These are phyloP conservation scores for Xylariaceae sp. DNA, from an alignment of 2,329 filamentous ascomycete species.

Conservation along the genomic window DNA sequence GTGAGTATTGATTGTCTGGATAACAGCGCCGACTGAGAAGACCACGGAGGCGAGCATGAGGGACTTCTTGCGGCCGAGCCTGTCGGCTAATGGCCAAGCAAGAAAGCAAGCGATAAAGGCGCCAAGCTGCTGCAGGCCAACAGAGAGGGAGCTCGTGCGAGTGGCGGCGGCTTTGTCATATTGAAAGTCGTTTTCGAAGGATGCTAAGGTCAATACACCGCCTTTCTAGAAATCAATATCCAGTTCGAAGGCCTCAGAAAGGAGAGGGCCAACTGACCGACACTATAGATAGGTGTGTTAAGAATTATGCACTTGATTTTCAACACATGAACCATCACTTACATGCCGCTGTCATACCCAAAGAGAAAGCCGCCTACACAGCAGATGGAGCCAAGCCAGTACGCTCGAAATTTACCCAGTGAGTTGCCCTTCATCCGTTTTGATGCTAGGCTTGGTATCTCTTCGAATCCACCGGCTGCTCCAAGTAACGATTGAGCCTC, in stretches of 20 bases:
- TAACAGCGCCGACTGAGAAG: conserved; percentile 39
- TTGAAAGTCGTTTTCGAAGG: conserved; percentile 29
- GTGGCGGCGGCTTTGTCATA: conserved; percentile 23
- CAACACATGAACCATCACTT: conserved; percentile 14
- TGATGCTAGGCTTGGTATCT: neutral
- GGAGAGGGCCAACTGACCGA: conserved; percentile 18
- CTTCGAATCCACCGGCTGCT: conserved; percentile 7
- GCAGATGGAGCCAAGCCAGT: conserved; percentile 48
- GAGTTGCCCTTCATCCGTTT: conserved; percentile 24
- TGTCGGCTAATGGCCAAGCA: conserved; percentile 31
- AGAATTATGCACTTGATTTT: conserved; percentile 4
- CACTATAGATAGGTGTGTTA: conserved; percentile 18
- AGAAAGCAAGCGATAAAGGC: conserved; percentile 33
- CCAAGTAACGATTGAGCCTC: conserved; percentile 16
- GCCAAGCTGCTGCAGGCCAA: conserved; percentile 31
- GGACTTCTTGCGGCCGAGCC: conserved; percentile 27
- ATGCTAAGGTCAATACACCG: conserved; percentile 28
- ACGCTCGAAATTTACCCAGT: conserved; percentile 42
- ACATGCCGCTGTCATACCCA: conserved; percentile 42
- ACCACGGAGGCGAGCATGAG: conserved; percentile 39
- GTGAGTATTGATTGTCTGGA: conserved; percentile 41
- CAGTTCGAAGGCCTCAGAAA: neutral
- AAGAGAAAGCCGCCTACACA: conserved; percentile 49
- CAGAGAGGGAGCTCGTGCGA: conserved; percentile 28
- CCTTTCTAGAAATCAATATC: conserved; percentile 20